These are phyloP conservation scores for Epichloe gansuensis DNA, from an alignment of 2,329 filamentous ascomycete genomes.

Conservation along the genomic window DNA sequence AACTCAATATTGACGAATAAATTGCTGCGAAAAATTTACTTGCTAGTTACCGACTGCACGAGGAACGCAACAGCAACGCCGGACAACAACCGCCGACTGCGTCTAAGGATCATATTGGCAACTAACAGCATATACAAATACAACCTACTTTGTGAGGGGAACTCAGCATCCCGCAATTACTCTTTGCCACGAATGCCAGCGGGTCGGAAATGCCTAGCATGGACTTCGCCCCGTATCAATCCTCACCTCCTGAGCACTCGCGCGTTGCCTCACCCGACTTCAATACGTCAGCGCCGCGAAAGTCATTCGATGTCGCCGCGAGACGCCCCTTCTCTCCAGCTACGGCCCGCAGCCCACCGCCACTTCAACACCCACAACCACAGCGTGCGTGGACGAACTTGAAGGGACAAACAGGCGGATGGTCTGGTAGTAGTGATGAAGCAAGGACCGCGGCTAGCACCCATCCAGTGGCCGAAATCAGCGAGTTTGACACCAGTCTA, in stretches of 20 bases:
- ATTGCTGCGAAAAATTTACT: too few relatives aligned
- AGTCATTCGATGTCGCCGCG: constrained; percentile 41
- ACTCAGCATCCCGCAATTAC: not conserved
- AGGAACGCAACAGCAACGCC: too few relatives aligned
- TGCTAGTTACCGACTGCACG: too few relatives aligned
- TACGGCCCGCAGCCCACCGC: constrained; percentile 27
- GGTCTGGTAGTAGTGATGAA: constrained; percentile 9
- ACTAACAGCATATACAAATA: too few relatives aligned
- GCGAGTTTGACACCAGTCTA: constrained; percentile 83
- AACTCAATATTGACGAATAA: too few relatives aligned
- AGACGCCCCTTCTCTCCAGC: constrained; percentile 41
- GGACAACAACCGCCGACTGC: too few relatives aligned
- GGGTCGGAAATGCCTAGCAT: constrained; percentile 31
- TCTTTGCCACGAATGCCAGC: not conserved
- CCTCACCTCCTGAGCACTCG: constrained; percentile 71
- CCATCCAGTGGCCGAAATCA: constrained; percentile 39
- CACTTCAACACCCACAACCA: constrained; percentile 39
- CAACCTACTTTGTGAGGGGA: too few relatives aligned
- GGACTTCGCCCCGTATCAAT: constrained; percentile 97
- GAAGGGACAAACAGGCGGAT: constrained; percentile 24
- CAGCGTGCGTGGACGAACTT: constrained; percentile 39
- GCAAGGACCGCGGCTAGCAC: constrained; percentile 20
- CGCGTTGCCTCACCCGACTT: constrained; percentile 61
- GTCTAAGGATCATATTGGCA: too few relatives aligned
- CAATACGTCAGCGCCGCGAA: constrained; percentile 31